Base-by-base conservation (phyloP, 139 green algal genomes). In the Eudorina sp. region DNA sequence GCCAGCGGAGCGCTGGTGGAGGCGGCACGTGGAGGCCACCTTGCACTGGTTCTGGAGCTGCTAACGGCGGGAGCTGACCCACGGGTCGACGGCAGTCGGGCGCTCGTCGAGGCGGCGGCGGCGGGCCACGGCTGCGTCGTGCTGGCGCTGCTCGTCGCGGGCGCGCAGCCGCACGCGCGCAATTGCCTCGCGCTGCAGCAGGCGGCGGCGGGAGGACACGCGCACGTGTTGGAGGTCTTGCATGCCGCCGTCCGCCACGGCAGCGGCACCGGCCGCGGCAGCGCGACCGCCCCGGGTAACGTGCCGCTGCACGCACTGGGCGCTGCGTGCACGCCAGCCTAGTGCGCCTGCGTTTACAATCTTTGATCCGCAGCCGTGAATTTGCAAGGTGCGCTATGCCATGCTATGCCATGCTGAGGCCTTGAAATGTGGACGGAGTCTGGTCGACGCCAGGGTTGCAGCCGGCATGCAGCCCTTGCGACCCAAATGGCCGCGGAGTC, bases 71-170 rank as follows among this genome's bases (percentile, higher is more conserved):
- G 83, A 8, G 51, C 83, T 0, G 68, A 83, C 25, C 68, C 83
- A 27, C 40, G 51, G 16, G 69, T 62, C 36, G 83, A 66, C 64
- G 62, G 62, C 64, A 78, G 81, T 45, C 45, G 64, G 2, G 75
- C 81, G 23, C 60, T 87, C 45, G n/a, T 53, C 4, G 81, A 66
- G 66, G 81, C 81, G 31, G 62, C 81, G 7, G 62, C 81, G 46
- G 81, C n/a, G 16, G 81, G 81, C 2, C 64, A 69, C 46, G 81
- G 29, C 5, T 27, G 29, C 7, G 43, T 66, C 11, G 81, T 68
- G 81, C 31, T 87, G 18, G 81, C 64, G 62, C 60, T 87, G 43
- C 64, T 84, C 25, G 77, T 53, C 53, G 77, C 77, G 40, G 77
- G 77, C 2, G 77, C 75, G 21, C 48, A 68, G 31, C n/a, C 75